Conservation (phyloP, 1,284 basidiomycete species). For the Boletus sp. region DNA sequence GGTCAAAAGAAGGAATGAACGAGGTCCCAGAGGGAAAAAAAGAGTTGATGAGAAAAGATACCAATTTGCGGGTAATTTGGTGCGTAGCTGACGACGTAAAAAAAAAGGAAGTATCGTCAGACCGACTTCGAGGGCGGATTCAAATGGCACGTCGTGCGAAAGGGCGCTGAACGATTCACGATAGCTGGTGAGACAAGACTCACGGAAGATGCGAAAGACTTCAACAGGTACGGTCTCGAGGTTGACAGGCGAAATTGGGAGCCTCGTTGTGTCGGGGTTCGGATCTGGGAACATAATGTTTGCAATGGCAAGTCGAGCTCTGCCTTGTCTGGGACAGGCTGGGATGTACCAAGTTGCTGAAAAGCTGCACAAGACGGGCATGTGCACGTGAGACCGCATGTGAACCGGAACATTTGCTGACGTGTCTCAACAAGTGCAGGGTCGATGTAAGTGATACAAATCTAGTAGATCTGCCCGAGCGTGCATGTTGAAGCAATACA, state of each 20-base stretch:
- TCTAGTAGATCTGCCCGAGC: constrained; percentile 36
- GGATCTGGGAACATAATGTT: constrained; percentile 35
- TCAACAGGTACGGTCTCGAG: constrained; percentile 38
- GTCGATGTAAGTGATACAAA: constrained; percentile 70
- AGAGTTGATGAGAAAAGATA: constrained; percentile 33
- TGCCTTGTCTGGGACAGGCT: constrained; percentile 8
- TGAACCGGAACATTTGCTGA: constrained; percentile 50
- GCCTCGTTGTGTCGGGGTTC: constrained; percentile 13
- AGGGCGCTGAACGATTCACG: constrained; percentile 60
- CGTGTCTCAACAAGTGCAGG: constrained; percentile 64
- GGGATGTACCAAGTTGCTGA: constrained; percentile 35
- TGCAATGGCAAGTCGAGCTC: constrained; percentile 31
- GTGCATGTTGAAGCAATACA: background rate
- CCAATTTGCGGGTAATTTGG: constrained; percentile 74
- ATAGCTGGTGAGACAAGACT: constrained; percentile 53
- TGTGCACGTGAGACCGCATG: constrained; percentile 64
- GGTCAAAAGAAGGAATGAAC: background rate
- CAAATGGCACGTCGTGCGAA: constrained; percentile 60
- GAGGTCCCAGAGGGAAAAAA: background rate
- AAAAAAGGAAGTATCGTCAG: constrained; percentile 57
- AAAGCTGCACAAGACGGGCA: constrained; percentile 52
- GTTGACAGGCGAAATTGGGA: constrained; percentile 24
- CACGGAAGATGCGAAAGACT: constrained; percentile 47
- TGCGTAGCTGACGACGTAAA: constrained; percentile 65
- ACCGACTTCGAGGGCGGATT: constrained; percentile 51